Evolutionary conservation across 192 early-diverging fungal genomes (phyloP).

Genomic region (Glomus cerebriforme): DNA sequence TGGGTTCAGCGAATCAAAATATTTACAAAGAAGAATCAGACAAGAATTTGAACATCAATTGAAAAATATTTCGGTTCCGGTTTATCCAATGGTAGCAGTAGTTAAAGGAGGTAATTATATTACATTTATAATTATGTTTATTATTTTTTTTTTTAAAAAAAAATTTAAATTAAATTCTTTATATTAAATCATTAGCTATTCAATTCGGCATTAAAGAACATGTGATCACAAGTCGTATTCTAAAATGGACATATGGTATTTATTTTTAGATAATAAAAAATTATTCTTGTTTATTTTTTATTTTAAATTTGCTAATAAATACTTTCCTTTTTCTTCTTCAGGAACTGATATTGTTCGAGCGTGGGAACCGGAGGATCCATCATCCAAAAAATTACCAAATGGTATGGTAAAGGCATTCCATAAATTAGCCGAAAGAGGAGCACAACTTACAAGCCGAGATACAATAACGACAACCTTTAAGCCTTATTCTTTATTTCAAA

Average conservation of each 20-base stretch:
- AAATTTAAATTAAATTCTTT: neutral
- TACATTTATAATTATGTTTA: too few relatives aligned
- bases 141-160: neutral
- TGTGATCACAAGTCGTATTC: neutral
- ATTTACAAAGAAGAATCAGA: neutral
- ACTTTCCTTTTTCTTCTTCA: neutral
- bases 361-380: neutral
- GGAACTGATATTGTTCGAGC: neutral
- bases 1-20: neutral
- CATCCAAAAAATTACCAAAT: neutral
- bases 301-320: neutral
- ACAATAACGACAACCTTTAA: neutral
- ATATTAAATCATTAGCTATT: neutral
- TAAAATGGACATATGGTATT: neutral
- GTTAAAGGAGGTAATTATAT: neutral
- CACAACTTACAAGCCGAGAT: neutral
- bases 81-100: neutral
- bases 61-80: neutral
- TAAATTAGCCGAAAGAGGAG: neutral
- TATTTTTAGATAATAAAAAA: neutral
- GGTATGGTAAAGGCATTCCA: neutral
- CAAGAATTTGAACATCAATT: neutral
- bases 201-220: neutral
- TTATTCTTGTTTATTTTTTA: neutral
- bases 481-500: neutral